Evolutionary conservation across 257 asterid genomes (phyloP).

Genomic region (Solanum sparsipilum): DNA sequence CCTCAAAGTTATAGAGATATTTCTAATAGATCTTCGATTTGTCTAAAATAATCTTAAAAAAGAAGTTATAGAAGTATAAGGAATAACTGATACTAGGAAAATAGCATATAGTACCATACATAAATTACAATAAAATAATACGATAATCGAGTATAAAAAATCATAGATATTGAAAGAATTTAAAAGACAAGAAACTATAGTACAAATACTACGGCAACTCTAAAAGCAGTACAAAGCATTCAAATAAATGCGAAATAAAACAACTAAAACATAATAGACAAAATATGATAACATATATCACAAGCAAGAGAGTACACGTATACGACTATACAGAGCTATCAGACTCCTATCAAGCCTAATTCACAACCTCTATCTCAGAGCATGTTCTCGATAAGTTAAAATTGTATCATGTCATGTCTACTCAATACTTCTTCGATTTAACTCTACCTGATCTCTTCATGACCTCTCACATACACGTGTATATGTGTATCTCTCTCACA

Average conservation of each 20-base stretch:
- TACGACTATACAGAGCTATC: background rate
- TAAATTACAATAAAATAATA: too few species aligned
- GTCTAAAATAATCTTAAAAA: accelerated
- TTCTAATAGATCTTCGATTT: too few species aligned
- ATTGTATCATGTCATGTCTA: accelerated
- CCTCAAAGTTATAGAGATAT: too few species aligned
- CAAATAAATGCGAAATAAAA: background rate
- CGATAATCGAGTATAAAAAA: too few species aligned
- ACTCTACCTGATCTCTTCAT: too few species aligned
- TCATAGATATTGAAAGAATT: accelerated
- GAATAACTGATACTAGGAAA: background rate
- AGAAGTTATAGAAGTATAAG: accelerated
- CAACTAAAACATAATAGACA: too few species aligned
- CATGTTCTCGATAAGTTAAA: too few species aligned
- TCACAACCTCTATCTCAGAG: too few species aligned
- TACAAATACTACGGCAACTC: background rate
- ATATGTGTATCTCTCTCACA: too few species aligned
- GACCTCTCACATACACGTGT: too few species aligned
- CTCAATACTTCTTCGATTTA: too few species aligned
- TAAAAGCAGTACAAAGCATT: background rate
- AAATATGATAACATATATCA: background rate
- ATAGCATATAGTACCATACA: background rate
- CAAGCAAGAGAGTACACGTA: background rate
- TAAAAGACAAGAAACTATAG: background rate
- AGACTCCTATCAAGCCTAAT: background rate